These are phyloP conservation scores for Erodium chrysanthum DNA, from an alignment of 441 rosid genomes.

Conservation along the genomic window DNA sequence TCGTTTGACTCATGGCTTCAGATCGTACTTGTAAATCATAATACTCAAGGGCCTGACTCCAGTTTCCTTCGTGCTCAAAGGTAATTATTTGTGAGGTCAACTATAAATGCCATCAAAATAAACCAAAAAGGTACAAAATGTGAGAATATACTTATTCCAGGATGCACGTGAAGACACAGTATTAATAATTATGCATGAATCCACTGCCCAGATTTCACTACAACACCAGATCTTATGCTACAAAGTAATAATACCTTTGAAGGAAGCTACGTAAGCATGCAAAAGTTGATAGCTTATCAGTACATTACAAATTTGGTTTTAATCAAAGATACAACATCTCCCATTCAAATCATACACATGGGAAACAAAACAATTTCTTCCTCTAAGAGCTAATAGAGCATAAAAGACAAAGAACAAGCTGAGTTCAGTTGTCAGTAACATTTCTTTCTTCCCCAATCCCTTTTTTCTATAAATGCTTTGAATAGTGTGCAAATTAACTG, in stretches of 20 bases:
- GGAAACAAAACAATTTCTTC: neutral
- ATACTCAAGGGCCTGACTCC: constrained; percentile 93
- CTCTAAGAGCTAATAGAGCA: neutral
- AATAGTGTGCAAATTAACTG: neutral
- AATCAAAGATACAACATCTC: neutral
- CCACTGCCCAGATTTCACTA: neutral
- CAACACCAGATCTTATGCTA: neutral
- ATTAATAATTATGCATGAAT: constrained; percentile 3
- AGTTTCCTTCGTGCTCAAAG: constrained; percentile 92
- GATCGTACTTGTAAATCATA: constrained; percentile 88
- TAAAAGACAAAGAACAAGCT: neutral
- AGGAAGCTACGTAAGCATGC: neutral
- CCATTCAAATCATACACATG: neutral
- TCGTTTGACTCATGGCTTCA: constrained; percentile 32
- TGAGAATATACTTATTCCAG: constrained; percentile 24
- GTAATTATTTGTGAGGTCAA: constrained; percentile 83
- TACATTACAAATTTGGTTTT: neutral
- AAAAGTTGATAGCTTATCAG: neutral
- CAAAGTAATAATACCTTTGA: neutral
- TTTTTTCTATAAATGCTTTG: neutral
- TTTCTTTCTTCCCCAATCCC: neutral
- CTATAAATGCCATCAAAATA: constrained; percentile 32
- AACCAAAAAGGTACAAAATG: constrained; percentile 20
- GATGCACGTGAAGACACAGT: constrained; percentile 1
- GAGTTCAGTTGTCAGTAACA: neutral